These are phyloP conservation scores for Przewalskia tangutica DNA, from an alignment of 257 asterid species.

Conservation along the genomic window DNA sequence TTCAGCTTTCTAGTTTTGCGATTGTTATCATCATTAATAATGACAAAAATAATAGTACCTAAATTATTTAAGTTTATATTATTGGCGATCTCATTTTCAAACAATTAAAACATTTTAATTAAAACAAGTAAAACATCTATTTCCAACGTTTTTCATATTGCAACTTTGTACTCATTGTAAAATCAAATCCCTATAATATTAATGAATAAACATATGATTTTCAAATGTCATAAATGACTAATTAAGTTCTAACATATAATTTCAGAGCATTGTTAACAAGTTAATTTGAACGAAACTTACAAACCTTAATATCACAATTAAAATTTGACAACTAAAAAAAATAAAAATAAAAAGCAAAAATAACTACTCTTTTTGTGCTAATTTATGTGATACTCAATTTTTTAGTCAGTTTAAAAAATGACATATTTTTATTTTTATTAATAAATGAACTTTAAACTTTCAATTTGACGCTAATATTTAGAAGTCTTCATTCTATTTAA, in stretches of 20 bases:
- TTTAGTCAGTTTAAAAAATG: too few relatives aligned
- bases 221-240: neutral
- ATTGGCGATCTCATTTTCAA: neutral
- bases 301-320: too few relatives aligned
- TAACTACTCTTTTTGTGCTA: too few relatives aligned
- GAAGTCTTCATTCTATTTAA: too few relatives aligned
- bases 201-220: neutral
- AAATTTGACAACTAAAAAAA: too few relatives aligned
- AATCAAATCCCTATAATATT: neutral
- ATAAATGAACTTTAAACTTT: too few relatives aligned
- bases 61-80: neutral
- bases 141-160: neutral
- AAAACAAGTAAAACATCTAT: neutral
- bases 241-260: neutral
- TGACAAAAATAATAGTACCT: neutral
- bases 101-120: neutral
- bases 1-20: neutral
- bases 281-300: too few relatives aligned
- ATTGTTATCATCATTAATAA: neutral
- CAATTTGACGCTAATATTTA: too few relatives aligned
- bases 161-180: neutral
- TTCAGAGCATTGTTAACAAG: too few relatives aligned
- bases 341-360: too few relatives aligned
- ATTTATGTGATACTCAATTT: too few relatives aligned
- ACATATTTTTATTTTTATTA: too few relatives aligned